Evolutionary conservation across 2,329 filamentous ascomycete genomes (phyloP).

Genomic region (Rhynchosporium secalis): DNA sequence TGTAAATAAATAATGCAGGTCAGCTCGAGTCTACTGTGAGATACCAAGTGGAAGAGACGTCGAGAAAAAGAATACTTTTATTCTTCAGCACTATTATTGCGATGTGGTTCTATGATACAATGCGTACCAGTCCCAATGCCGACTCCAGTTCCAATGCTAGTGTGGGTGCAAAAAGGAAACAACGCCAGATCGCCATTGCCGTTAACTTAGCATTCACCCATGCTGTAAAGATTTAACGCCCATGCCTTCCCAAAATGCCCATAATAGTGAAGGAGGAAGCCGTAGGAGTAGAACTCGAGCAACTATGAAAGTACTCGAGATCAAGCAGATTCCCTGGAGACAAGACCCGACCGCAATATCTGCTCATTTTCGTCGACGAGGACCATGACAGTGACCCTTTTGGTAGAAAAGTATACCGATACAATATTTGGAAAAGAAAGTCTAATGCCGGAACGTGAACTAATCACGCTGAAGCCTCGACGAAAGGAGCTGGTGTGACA

Average conservation of each 20-base stretch:
- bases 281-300: background rate
- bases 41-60: background rate
- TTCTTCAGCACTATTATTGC: conserved; percentile 17
- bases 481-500: conserved; percentile 18
- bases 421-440: conserved; percentile 4
- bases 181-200: conserved; percentile 16
- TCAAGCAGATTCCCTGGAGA: background rate
- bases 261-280: background rate
- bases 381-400: background rate
- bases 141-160: background rate
- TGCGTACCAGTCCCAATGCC: background rate
- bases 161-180: background rate
- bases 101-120: conserved; percentile 24
- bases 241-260: conserved; percentile 11
- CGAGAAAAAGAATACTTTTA: conserved; percentile 2
- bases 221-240: conserved; percentile 16
- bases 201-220: conserved; percentile 1
- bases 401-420: conserved; percentile 13
- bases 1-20: background rate
- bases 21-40: too few species aligned
- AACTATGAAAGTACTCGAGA: conserved; percentile 5
- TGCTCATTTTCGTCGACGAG: background rate
- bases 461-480: conserved; percentile 23
- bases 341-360: conserved; percentile 3
- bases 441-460: background rate